A percentile compares a stretch with the other conserved stretches of the same genome.
Evolutionary conservation across 345 rosid species (phyloP).

Genomic region (Ceriops zippeliana): DNA sequence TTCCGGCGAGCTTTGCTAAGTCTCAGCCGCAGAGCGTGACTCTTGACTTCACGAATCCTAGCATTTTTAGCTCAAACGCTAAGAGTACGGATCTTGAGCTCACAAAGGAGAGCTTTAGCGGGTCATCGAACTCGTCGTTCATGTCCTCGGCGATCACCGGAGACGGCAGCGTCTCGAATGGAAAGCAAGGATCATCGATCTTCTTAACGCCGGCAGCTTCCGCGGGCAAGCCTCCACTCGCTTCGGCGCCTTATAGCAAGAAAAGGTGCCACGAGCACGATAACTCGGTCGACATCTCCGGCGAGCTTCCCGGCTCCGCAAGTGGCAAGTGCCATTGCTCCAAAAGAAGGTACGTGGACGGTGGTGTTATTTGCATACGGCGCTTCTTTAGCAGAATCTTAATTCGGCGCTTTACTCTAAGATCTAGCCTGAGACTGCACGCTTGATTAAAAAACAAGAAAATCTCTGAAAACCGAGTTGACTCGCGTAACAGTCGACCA

Average conservation of each 20-base stretch:
- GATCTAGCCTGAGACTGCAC: too few species aligned
- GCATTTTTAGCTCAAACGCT: slow-evolving; percentile 37
- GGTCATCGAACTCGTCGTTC: slow-evolving; percentile 78
- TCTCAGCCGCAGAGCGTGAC: slow-evolving; percentile 62
- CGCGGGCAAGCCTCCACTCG: slow-evolving; percentile 70
- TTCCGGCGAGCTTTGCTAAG: slow-evolving; percentile 41
- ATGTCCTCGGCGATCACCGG: slow-evolving; percentile 86
- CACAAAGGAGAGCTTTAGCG: slow-evolving; percentile 64
- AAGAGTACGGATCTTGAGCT: slow-evolving; percentile 55
- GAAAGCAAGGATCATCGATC: slow-evolving; percentile 64
- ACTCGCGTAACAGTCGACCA: not conserved
- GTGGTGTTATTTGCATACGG: slow-evolving; percentile 2
- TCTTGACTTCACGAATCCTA: slow-evolving; percentile 74
- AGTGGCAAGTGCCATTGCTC: slow-evolving; percentile 82
- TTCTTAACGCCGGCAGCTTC: slow-evolving; percentile 50
- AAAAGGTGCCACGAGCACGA: slow-evolving; percentile 72
- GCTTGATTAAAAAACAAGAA: too few species aligned
- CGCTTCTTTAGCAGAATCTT: slow-evolving; percentile 13
- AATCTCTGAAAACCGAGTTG: not conserved
- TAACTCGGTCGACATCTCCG: slow-evolving; percentile 51
- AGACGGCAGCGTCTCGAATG: slow-evolving; percentile 88
- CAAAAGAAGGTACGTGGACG: slow-evolving; percentile 58
- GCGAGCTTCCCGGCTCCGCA: slow-evolving; percentile 55
- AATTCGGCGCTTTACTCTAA: too few species aligned
- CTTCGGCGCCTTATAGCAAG: slow-evolving; percentile 45